These are phyloP conservation scores for Termitomyces titanicus DNA, from an alignment of 768 basidiomycete species.

Conservation along the genomic window DNA sequence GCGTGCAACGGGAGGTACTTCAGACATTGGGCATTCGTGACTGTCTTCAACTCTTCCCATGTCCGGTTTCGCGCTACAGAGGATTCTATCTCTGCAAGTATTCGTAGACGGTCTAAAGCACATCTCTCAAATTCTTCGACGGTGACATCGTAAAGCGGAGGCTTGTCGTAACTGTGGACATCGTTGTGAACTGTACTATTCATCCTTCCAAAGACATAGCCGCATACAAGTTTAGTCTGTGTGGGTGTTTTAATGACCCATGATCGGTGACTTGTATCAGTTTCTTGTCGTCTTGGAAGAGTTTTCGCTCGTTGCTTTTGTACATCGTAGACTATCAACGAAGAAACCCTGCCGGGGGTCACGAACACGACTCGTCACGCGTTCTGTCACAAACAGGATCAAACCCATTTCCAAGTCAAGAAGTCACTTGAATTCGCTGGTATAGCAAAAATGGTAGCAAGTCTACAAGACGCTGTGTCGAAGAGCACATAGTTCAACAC, in stretches of 20 bases:
- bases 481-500: slow-evolving; percentile 1
- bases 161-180: slow-evolving; percentile 69
- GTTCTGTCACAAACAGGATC: slow-evolving; percentile 4
- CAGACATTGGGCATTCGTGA: slow-evolving; percentile 59
- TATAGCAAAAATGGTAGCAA: slow-evolving; percentile 7
- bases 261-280: slow-evolving; percentile 26
- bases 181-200: slow-evolving; percentile 8
- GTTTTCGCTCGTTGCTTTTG: slow-evolving; percentile 29
- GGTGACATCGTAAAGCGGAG: slow-evolving; percentile 85
- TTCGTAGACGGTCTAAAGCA: slow-evolving; percentile 82
- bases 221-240: slow-evolving; percentile 81
- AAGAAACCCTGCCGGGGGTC: slow-evolving; percentile 9
- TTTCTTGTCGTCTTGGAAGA: slow-evolving; percentile 17
- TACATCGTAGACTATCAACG: slow-evolving; percentile 28
- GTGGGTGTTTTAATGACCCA: slow-evolving; percentile 48
- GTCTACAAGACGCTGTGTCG: slow-evolving; percentile 4
- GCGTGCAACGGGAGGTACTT: slow-evolving; percentile 75
- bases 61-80: slow-evolving; percentile 79
- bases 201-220: slow-evolving; percentile 8
- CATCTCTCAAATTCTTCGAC: slow-evolving; percentile 93
- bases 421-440: background rate
- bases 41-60: slow-evolving; percentile 70
- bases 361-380: slow-evolving; percentile 21
- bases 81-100: slow-evolving; percentile 90
- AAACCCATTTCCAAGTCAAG: too few relatives aligned